These are phyloP conservation scores for Suillus variegatus DNA, from an alignment of 768 basidiomycete genomes.

Conservation along the genomic window DNA sequence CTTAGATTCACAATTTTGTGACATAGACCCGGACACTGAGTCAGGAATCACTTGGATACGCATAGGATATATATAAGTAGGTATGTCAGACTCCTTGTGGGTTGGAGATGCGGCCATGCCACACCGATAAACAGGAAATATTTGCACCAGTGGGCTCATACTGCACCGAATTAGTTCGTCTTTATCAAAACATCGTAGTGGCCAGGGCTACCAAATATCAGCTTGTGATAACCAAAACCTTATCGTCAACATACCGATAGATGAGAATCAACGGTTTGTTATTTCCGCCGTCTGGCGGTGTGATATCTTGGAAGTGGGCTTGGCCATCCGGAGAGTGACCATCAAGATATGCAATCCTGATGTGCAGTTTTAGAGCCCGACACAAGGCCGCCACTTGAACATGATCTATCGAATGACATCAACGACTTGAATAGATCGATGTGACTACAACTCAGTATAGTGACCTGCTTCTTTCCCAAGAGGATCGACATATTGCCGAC, in stretches of 20 bases:
- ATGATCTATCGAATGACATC: constrained; percentile 54
- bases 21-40: too few species aligned
- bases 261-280: constrained; percentile 64
- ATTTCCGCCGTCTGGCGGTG: constrained; percentile 30
- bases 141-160: not conserved
- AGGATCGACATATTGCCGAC: constrained; percentile 75
- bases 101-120: not conserved
- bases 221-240: constrained; percentile 5
- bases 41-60: not conserved
- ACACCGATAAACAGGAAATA: not conserved
- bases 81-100: not conserved
- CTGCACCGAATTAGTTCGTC: not conserved
- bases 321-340: constrained; percentile 49
- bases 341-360: constrained; percentile 82
- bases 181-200: constrained; percentile 74
- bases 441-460: not conserved
- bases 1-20: too few species aligned
- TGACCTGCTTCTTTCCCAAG: constrained; percentile 76
- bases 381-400: constrained; percentile 81
- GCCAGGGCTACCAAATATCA: constrained; percentile 60
- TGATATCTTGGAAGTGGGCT: constrained; percentile 71
- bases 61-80: not conserved
- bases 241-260: constrained; percentile 58
- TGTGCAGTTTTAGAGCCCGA: constrained; percentile 61
- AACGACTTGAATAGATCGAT: not conserved